Conservation (phyloP, 2,329 filamentous ascomycete genomes). For the Elsinoe arachidis region DNA sequence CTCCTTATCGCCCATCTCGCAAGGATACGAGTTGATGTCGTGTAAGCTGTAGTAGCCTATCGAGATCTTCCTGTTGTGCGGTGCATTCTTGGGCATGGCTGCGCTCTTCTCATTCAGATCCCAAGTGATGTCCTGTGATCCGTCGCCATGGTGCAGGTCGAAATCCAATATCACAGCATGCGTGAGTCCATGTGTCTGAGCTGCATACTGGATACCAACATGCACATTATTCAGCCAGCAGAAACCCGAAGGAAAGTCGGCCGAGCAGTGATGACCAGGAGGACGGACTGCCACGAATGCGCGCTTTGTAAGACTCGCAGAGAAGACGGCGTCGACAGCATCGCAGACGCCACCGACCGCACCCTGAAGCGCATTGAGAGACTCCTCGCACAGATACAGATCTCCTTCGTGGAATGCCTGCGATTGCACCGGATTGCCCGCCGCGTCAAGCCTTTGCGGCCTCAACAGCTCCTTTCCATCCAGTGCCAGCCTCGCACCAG, state of each 20-base stretch:
- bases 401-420: constrained; percentile 75
- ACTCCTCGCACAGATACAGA: constrained; percentile 81
- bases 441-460: constrained; percentile 18
- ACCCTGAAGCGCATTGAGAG: constrained; percentile 77
- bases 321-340: constrained; percentile 77
- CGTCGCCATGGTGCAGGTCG: constrained; percentile 85
- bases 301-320: constrained; percentile 37
- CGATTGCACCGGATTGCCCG: constrained; percentile 44
- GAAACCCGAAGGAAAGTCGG: constrained; percentile 83
- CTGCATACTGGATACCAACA: constrained; percentile 86
- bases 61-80: constrained; percentile 69
- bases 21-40: constrained; percentile 97
- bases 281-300: constrained; percentile 90
- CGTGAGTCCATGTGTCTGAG: constrained; percentile 73
- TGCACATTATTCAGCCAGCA: constrained; percentile 99
- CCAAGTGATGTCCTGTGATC: constrained; percentile 93
- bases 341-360: constrained; percentile 89
- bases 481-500: constrained; percentile 66
- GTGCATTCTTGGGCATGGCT: constrained; percentile 58
- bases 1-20: constrained; percentile 83
- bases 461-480: constrained; percentile 71
- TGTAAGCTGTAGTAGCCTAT: constrained; percentile 96
- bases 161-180: constrained; percentile 93
- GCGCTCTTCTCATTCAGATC: constrained; percentile 68
- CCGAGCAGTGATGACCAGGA: constrained; percentile 91